Evolutionary conservation across 2,329 filamentous ascomycete genomes (phyloP), one percentile per base, ranked within the genome.

Genomic region (Passalora sequoiae): DNA sequence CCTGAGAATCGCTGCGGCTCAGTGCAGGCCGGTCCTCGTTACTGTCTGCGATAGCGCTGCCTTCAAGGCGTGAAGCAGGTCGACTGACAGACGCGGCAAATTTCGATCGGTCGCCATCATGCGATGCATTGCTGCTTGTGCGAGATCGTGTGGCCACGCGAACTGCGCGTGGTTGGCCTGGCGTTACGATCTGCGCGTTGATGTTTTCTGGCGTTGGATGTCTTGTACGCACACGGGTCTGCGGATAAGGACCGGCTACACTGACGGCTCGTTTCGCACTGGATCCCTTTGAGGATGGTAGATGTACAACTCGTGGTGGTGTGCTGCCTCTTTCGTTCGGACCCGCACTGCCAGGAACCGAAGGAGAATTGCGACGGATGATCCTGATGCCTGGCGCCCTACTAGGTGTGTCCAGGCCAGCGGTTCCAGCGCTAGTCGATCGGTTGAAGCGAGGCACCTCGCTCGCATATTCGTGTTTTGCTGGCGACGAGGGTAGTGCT

Each of bases 401-500:
- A 43, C 60, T 63, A 47, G 64, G 64, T 27, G 63, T 66, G 37
- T 63, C 60, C 20, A 60, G 40, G 15, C 51, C 59, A 36, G 55
- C 49, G 40, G 54, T 60, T 21, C 47, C 53, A 10, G 49, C 52
- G 42, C 54, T 58, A 36, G 47, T 46, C 5, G 60, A 58, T 42
- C 57, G 50, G 36, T 56, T 55, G 50, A 55, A 56, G 15, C 54
- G 56, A 24, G 56, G 50, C 27, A 49, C 50, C 4, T 57, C 54
- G 15, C 49, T 67, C 49, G 36, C 61, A 59, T 65, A 57, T 28
- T 71, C 71, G 44, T 70, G 68, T 42, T 73, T 71, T 16, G 66
- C 66, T 37, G 72, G 71, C 6, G 78, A 74, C 3, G 70, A 75
- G 38, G 77, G 77, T 31, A 83, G 79, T 44, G 80, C 78, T 17